Evolutionary conservation across 495 filamentous ascomycete species (phyloP).

Genomic region (Xylaria grammica): DNA sequence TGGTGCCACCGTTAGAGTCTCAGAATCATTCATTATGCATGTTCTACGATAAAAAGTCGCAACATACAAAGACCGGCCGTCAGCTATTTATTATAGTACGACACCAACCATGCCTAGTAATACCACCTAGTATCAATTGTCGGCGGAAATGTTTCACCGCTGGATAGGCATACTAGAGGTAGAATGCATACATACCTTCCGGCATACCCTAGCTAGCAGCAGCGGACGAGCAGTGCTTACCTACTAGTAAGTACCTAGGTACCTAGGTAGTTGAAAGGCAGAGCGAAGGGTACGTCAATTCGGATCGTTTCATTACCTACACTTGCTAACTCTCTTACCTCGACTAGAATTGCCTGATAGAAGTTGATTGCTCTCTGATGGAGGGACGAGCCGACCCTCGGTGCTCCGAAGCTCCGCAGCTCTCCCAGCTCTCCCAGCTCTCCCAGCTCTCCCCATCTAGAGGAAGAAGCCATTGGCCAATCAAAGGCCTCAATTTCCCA

Average conservation of each 20-base stretch:
- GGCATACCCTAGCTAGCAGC: too few relatives aligned
- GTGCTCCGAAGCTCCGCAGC: neutral
- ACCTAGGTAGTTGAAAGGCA: too few relatives aligned
- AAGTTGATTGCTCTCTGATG: neutral
- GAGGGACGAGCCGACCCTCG: neutral
- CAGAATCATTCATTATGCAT: neutral
- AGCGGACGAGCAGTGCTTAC: too few relatives aligned
- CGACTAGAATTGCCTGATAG: neutral
- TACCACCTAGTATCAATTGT: too few relatives aligned
- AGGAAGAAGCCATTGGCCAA: constrained; percentile 17
- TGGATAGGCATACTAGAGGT: neutral
- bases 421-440: neutral
- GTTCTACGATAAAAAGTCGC: neutral
- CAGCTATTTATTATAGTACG: neutral
- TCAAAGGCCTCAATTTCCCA: constrained; percentile 10
- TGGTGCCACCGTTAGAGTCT: constrained; percentile 3
- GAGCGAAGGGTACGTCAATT: too few relatives aligned
- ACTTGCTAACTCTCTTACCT: neutral
- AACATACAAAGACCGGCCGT: neutral
- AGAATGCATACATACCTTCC: neutral
- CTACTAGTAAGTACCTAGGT: too few relatives aligned
- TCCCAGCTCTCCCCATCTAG: too few relatives aligned
- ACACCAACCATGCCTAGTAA: neutral
- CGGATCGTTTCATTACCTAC: too few relatives aligned
- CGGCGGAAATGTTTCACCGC: neutral